Evolutionary conservation across 495 filamentous ascomycete genomes (phyloP), one percentile per base, ranked within the genome.

Genomic region (Penicillium egyptiacum): DNA sequence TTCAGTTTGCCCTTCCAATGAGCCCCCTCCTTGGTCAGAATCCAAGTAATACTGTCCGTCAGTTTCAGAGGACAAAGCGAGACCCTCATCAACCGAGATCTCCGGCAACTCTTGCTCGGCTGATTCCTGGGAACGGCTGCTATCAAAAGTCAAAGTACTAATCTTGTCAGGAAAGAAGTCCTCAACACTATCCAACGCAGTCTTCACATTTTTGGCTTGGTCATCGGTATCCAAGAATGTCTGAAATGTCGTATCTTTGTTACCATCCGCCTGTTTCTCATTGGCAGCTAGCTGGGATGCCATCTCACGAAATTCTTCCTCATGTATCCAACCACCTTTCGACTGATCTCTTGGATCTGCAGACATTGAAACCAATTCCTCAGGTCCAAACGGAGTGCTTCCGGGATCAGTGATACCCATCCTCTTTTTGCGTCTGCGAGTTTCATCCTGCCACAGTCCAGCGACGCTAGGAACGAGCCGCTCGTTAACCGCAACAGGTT

Each of bases 391-490:
- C 0, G 90, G 88, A 60, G 82, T 90, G 60, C 83, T 88, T 39
- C 78, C 82, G 6, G 86, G 81, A 54, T 84, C 78, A 4, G 67
- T 61, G 23, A 87, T 72, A 14, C 84, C 83, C 79, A 91, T 84
- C 39, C 76, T 79, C 57, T 79, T 80, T 64, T 89, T 91, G 33
- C 92, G 84, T 46, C 94, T 83, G 41, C 81, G 83, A 1, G 86
- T 90, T 69, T 98, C 94, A 66, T 96, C 92, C 70, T 85, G 85
- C 94, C 94, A 98, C 17, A 98, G 70, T 5, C 89, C 90, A 54
- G 90, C 92, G 87, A 98, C 90, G 60, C 95, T 98, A 66, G 88
- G 91, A 40, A 97, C 92, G 5, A 91, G 73, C 64, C 92, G 94
- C 66, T 92, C 77, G 59, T 91, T 86, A 1, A 82, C 68, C 0